Percentiles rank a stretch among this genome's conserved stretches.
Conservation (phyloP, 305 asterid genomes). For the Fraxinus xanthoxyloides region DNA sequence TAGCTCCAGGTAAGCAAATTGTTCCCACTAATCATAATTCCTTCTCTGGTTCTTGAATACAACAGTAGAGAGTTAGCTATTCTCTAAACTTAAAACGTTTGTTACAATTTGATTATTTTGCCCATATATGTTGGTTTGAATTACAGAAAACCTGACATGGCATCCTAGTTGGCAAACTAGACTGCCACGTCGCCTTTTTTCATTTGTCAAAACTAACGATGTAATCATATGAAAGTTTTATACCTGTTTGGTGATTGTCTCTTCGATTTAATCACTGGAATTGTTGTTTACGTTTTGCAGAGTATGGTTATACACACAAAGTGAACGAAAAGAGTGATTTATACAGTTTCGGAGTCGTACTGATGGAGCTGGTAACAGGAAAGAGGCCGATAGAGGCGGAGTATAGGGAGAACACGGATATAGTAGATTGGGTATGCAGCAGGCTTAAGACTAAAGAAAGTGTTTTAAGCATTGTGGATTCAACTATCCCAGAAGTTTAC, state of each 20-base stretch:
- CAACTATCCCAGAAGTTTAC: constrained; percentile 39
- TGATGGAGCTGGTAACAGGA: constrained; percentile 91
- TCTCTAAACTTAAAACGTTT: neutral
- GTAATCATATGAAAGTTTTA: neutral
- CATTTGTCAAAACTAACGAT: neutral
- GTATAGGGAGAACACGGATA: constrained; percentile 68
- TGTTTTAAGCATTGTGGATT: constrained; percentile 58
- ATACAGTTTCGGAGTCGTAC: constrained; percentile 86
- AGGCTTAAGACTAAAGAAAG: constrained; percentile 60
- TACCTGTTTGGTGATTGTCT: neutral
- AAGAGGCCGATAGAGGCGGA: constrained; percentile 76
- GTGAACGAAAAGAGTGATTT: constrained; percentile 86
- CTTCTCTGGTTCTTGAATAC: neutral
- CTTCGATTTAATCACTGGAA: neutral
- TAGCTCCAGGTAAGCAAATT: constrained; percentile 70
- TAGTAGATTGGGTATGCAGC: constrained; percentile 76
- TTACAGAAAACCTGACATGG: neutral
- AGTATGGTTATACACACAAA: constrained; percentile 69
- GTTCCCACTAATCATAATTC: neutral
- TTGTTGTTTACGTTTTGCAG: constrained; percentile 32
- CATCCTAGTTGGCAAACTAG: neutral
- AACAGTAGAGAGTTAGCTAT: neutral
- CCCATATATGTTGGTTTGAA: neutral
- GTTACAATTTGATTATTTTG: neutral
- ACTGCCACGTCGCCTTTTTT: neutral